Evolutionary conservation across 2,329 filamentous ascomycete species (phyloP).

Genomic region (Diplodia seriata): DNA sequence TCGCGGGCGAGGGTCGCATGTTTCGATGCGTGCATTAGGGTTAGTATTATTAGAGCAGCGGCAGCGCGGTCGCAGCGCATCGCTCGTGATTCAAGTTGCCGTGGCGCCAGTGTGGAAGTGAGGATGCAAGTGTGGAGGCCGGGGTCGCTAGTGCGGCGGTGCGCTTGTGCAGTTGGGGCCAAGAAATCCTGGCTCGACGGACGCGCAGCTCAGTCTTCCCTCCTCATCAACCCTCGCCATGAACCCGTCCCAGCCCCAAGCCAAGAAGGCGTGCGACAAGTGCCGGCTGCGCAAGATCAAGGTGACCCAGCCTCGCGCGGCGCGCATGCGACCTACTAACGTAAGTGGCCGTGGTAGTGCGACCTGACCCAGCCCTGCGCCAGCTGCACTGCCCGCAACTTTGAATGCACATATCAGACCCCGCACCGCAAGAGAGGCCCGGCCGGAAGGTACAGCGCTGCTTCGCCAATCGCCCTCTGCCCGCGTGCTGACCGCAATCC

Average conservation of each 20-base stretch:
- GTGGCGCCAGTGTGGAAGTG: no score
- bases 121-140: no score
- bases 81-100: no score
- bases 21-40: no score
- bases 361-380: constrained; percentile 30
- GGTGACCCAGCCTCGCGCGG: constrained; percentile 9
- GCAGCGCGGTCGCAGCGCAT: no score
- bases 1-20: no score
- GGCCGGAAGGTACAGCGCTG: constrained; percentile 18
- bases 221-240: constrained; percentile 8
- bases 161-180: constrained; percentile 1
- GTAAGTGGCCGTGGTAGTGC: constrained; percentile 24
- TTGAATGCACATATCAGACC: constrained; percentile 28
- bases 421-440: constrained; percentile 27
- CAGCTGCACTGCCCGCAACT: constrained; percentile 26
- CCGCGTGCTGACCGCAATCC: constrained; percentile 15
- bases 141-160: not conserved
- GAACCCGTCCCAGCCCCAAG: constrained; percentile 12
- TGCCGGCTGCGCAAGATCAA: constrained; percentile 29
- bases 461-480: not conserved
- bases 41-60: no score
- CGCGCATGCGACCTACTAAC: not conserved
- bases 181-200: constrained; percentile 19
- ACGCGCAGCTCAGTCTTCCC: not conserved
- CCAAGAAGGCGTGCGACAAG: constrained; percentile 30